Percentiles rank a stretch among this genome's conserved stretches.
phyloP scores from a whole-genome alignment of 1,284 basidiomycete genomes.

The Ceratobasidium sp. region DNA sequence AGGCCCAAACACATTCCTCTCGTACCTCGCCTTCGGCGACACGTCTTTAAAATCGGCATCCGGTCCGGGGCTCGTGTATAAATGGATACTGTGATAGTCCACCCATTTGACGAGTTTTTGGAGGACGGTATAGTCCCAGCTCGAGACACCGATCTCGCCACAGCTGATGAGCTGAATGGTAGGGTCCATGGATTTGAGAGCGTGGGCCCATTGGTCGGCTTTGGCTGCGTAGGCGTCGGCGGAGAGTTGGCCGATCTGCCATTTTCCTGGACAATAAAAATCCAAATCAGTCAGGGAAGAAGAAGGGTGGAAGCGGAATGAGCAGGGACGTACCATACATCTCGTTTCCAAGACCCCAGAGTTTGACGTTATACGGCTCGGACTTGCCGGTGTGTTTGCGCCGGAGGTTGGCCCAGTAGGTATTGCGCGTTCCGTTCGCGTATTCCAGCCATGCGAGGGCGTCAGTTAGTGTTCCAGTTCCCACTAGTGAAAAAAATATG shows the following conservation, averaged over 20 bases:
- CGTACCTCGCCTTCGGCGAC: constrained; percentile 51
- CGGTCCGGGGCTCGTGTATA: constrained; percentile 34
- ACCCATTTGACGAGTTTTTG: constrained; percentile 55
- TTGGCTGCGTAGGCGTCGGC: constrained; percentile 68
- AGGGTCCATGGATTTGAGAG: constrained; percentile 68
- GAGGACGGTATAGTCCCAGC: constrained; percentile 57
- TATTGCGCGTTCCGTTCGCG: constrained; percentile 64
- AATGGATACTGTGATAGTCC: constrained; percentile 54
- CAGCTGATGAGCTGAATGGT: constrained; percentile 68
- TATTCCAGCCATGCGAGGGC: constrained; percentile 75
- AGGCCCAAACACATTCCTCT: constrained; percentile 60
- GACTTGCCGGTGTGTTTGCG: constrained; percentile 67
- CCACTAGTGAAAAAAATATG: constrained; percentile 55
- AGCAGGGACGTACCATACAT: constrained; percentile 49
- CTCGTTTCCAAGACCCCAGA: constrained; percentile 60
- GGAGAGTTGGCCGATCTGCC: constrained; percentile 73
- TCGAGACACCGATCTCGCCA: constrained; percentile 63
- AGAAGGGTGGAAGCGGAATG: neutral
- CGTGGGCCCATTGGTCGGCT: constrained; percentile 73
- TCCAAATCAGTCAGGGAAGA: constrained; percentile 48
- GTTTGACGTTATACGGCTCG: constrained; percentile 66
- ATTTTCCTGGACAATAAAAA: constrained; percentile 58
- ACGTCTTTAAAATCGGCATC: constrained; percentile 36
- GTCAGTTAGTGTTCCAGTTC: constrained; percentile 70
- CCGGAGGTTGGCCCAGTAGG: constrained; percentile 66